Base-by-base conservation (phyloP, 108 stramenopile genomes). In the Nannochloropsis salina region DNA sequence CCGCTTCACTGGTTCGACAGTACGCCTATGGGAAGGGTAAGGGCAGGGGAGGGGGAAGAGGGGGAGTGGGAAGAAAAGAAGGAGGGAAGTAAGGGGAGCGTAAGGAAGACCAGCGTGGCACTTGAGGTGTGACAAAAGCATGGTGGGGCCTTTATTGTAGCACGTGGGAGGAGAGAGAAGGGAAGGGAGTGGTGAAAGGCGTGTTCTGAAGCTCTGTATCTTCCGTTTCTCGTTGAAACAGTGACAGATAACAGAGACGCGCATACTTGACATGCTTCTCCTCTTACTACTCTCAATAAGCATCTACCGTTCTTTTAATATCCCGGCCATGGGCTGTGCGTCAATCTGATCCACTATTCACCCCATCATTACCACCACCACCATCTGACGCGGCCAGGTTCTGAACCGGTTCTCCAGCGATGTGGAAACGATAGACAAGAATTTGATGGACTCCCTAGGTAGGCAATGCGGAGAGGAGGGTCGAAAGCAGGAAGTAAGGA, bases 401-500 rank as follows among this genome's bases (percentile, higher is more conserved):
- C 61, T 74, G 20, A 74, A 74, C 82, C 61, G 95, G n/a, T 95
- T 95, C 89, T 88, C 88, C 86, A 94, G 93, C 90, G 98, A 99
- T 88, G 87, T 96, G 61, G 95, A 96, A 89, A 96, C 96, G 1
- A 87, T 99, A 20, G 99, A 99, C 90, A 95, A 96, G 88, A 84
- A 94, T 80, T 90, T 97, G 9, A 89, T 95, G 80, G 85, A 61
- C 15, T 92, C 96, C 1, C 61, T 74, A 74, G 61, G 61, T 74
- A n/a, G 31, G 31, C 31, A 31, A 31, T 31, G 31, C 31, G 31
- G 31, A 31, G 31, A 31, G 31, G 31, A 31, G 31, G 61, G 61
- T 74, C 20, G 61, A n/a, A 74, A 8, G 31, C 31, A 31, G 31
- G 31, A 31, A 31, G 61, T 15, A 74, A n/a, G 61, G 61, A 74